Evolutionary conservation across 2,329 filamentous ascomycete genomes (phyloP).

Genomic region (Fusarium mangiferae): DNA sequence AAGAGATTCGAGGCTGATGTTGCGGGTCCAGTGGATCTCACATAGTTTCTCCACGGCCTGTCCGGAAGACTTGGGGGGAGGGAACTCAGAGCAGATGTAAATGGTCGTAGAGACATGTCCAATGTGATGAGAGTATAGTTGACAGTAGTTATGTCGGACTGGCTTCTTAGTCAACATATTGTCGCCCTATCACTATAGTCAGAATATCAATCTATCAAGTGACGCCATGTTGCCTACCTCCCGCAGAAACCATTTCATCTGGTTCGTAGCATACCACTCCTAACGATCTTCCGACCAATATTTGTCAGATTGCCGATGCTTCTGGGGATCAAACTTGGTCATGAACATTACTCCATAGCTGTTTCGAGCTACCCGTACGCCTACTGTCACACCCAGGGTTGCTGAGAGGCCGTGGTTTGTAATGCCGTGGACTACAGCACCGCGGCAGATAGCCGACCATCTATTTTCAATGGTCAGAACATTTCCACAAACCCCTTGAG

Average conservation of each 20-base stretch:
- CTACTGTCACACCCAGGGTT: slow-evolving; percentile 10
- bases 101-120: fast-evolving
- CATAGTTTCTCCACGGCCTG: slow-evolving; percentile 25
- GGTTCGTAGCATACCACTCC: neutral
- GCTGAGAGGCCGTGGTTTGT: neutral
- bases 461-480: slow-evolving; percentile 12
- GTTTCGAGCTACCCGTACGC: slow-evolving; percentile 40
- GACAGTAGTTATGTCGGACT: neutral
- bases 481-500: neutral
- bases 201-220: neutral
- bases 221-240: neutral
- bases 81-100: neutral
- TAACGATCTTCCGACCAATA: slow-evolving; percentile 6
- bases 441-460: slow-evolving; percentile 51
- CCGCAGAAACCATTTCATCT: neutral
- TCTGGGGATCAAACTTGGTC: neutral
- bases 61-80: fast-evolving
- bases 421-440: slow-evolving; percentile 46
- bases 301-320: slow-evolving; percentile 20
- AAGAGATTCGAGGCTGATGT: neutral
- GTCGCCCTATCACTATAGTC: slow-evolving; percentile 17
- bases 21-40: slow-evolving; percentile 28
- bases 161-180: neutral
- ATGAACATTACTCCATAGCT: slow-evolving; percentile 40
- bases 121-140: neutral